Evolutionary conservation across 768 basidiomycete species (phyloP).

Genomic region (Lactifluus echinatus): DNA sequence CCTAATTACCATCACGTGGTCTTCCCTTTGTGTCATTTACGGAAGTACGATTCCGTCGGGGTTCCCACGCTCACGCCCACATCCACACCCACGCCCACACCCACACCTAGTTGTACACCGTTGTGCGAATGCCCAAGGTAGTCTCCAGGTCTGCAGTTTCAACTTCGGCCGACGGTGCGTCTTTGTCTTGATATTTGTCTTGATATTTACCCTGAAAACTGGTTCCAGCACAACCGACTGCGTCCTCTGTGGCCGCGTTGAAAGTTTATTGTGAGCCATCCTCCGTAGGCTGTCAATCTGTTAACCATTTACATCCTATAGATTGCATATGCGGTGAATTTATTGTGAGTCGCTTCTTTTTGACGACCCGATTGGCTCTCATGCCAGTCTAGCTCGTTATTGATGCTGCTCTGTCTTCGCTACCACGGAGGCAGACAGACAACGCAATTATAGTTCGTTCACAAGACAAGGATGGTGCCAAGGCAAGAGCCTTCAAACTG

Average conservation of each 20-base stretch:
- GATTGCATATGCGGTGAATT: constrained; percentile 88
- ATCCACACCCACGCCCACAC: background rate
- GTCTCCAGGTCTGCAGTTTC: constrained; percentile 84
- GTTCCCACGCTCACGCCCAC: background rate
- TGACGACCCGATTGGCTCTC: background rate
- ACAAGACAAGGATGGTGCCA: constrained; percentile 47
- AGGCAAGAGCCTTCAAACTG: constrained; percentile 76
- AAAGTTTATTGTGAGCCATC: constrained; percentile 69
- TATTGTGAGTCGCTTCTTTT: constrained; percentile 41
- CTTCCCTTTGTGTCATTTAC: background rate
- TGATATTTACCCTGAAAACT: constrained; percentile 3
- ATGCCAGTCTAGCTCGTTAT: constrained; percentile 55
- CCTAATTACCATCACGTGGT: constrained; percentile 15
- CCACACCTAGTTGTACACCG: no score
- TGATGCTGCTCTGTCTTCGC: constrained; percentile 58
- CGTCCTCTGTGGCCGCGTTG: constrained; percentile 67
- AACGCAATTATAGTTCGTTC: constrained; percentile 72
- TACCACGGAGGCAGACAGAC: constrained; percentile 71
- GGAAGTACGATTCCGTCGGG: background rate
- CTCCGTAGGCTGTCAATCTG: background rate
- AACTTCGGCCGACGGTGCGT: constrained; percentile 75
- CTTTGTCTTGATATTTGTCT: background rate
- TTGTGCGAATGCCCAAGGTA: constrained; percentile 73
- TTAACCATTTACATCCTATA: constrained; percentile 25
- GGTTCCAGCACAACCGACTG: constrained; percentile 60